A percentile compares a stretch with the other conserved stretches of the same genome.
These are phyloP conservation scores for Agrocybe praecox DNA, from an alignment of 768 basidiomycete species.

Conservation along the genomic window DNA sequence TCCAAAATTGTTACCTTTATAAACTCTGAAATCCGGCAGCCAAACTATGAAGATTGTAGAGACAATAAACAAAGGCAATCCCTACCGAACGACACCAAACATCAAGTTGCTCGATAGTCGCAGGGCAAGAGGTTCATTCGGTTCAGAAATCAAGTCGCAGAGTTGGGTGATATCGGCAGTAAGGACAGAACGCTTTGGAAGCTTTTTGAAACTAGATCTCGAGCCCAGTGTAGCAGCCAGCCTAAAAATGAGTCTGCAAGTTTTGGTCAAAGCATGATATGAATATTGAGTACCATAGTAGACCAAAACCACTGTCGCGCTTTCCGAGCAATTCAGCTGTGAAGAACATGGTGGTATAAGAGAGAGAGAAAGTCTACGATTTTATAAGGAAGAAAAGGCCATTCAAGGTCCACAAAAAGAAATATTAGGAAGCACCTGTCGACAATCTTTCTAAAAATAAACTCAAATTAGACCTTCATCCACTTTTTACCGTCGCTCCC, in stretches of 20 bases:
- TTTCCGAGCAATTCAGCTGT: constrained; percentile 77
- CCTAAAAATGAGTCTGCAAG: constrained; percentile 44
- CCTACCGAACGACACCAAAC: constrained; percentile 85
- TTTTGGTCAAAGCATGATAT: not conserved
- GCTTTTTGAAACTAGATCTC: constrained; percentile 81
- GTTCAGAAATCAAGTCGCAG: constrained; percentile 80
- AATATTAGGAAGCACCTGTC: constrained; percentile 3
- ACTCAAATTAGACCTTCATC: constrained; percentile 41
- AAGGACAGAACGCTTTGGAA: constrained; percentile 82
- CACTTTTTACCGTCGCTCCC: constrained; percentile 51
- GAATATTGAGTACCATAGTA: constrained; percentile 62
- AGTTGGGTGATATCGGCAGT: constrained; percentile 82
- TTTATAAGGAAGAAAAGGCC: not conserved
- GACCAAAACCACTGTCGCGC: constrained; percentile 86
- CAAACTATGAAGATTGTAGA: not conserved
- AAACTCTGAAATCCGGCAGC: constrained; percentile 29
- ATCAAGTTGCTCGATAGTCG: constrained; percentile 87
- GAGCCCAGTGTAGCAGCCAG: constrained; percentile 90
- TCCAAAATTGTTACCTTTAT: constrained; percentile 53
- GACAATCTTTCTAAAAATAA: constrained; percentile 5
- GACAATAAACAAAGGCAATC: not conserved
- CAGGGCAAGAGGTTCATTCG: constrained; percentile 85
- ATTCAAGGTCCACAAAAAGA: not conserved
- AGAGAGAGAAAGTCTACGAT: not conserved
- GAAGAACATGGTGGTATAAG: constrained; percentile 70